Conservation (phyloP, 225 moss, liverwort and hornwort species). For the Polytrichum commune region DNA sequence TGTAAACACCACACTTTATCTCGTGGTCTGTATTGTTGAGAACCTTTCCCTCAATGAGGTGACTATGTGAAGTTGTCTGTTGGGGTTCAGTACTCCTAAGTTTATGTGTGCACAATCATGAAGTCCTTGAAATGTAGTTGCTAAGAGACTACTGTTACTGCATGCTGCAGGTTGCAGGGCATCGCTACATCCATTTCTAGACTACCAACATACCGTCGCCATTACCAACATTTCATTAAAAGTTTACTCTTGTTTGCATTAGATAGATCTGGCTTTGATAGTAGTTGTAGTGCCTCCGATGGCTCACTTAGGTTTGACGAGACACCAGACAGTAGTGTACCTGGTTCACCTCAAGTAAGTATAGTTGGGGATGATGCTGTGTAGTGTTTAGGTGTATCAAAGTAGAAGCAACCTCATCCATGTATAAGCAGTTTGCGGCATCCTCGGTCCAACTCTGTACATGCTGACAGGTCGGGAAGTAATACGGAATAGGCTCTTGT, state of each 20-base stretch:
- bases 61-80: too few relatives aligned
- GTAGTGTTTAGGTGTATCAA: conserved; percentile 4
- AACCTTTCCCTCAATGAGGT: too few relatives aligned
- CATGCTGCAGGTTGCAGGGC: conserved; percentile 58
- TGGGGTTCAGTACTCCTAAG: too few relatives aligned
- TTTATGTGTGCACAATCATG: too few relatives aligned
- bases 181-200: conserved; percentile 63
- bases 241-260: conserved; percentile 44
- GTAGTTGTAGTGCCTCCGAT: conserved; percentile 7
- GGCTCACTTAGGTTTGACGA: conserved; percentile 26
- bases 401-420: background rate
- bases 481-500: conserved; percentile 4
- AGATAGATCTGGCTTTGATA: conserved; percentile 19
- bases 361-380: conserved; percentile 17
- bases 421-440: conserved; percentile 20
- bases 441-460: conserved; percentile 19
- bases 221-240: conserved; percentile 54
- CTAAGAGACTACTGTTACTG: background rate
- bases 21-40: background rate
- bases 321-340: conserved; percentile 21
- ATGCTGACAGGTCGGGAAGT: conserved; percentile 14
- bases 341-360: conserved; percentile 16
- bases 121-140: too few relatives aligned
- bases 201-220: conserved; percentile 65
- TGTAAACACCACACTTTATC: too few relatives aligned